Base-by-base conservation (phyloP, 345 rosid species). In the Draba incana region DNA sequence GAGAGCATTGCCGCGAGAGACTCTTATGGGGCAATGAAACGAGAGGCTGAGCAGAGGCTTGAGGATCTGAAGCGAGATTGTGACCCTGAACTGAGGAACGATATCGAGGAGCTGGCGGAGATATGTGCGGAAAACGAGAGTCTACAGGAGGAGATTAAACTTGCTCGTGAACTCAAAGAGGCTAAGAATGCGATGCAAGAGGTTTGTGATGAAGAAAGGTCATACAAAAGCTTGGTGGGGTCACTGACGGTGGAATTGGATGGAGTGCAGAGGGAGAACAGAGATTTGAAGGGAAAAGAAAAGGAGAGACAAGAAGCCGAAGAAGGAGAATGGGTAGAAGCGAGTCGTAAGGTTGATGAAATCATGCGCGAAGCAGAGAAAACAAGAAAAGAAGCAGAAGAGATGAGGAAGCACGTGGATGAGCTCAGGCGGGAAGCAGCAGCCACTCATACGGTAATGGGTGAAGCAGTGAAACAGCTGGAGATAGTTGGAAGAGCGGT, bases 161-260 rank as follows among this genome's bases (percentile, higher is more conserved):
- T 68, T 58, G 81, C 80, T 5, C 84, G 87, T n/a, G 97, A 94
- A 66, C 84, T 94, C 1, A 78, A 83, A 54, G 85, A 85, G 53
- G 86, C 93, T 6, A 86, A 86, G 15, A 80, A 58, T 42, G 67
- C 63, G 3, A 75, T 94, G 71, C 81, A 86, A 65, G 42, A 57
- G 24, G 70, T 82, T 2, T 81, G 78, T 0, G 84, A 80, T 8
- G 89, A 94, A 71, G 95, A 94, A 69, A 66, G 77, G 38, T 62
- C 77, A 9, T 88, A 85, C 48, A 78, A 84, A 57, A 71, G 71
- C 39, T 54, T 56, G 55, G 84, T 89, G 58, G 65, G 52, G 7
- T 69, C 79, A 8, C 79, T 87, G 4, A 69, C 73, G 58, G 33
- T 56, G 68, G 95, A 89, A 57, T 2, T 91, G 52, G 97, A 87